Conservation (phyloP, 352 stramenopile genomes). For the Pythium aphanidermatum region DNA sequence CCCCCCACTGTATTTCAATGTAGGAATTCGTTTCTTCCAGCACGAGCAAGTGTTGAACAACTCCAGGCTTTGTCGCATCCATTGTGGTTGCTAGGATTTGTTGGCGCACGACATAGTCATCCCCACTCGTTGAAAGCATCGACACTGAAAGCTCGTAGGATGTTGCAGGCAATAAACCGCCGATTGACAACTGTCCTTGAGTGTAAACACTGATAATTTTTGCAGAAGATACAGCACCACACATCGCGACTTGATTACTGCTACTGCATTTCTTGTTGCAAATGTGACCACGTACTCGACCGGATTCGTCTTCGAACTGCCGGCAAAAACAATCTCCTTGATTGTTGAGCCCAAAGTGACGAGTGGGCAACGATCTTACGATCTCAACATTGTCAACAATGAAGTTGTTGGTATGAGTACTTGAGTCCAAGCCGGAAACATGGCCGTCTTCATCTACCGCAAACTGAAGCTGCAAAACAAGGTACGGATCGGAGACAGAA, state of each 20-base stretch:
- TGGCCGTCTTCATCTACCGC: conserved; percentile 5
- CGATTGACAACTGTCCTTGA: conserved; percentile 27
- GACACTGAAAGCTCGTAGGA: conserved; percentile 33
- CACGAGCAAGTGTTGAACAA: conserved; percentile 23
- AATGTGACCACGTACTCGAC: conserved; percentile 4
- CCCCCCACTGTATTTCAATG: conserved; percentile 43
- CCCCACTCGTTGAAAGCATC: conserved; percentile 19
- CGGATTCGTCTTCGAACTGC: conserved; percentile 9
- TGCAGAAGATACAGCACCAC: conserved; percentile 11
- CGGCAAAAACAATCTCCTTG: conserved; percentile 35
- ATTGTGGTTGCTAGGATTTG: conserved; percentile 26
- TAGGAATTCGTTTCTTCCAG: conserved; percentile 21
- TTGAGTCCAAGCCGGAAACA: conserved; percentile 24
- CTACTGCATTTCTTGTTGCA: conserved; percentile 15
- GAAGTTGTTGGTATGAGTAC: conserved; percentile 30
- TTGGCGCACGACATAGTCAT: conserved; percentile 29
- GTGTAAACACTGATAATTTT: conserved; percentile 26
- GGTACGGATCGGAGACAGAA: conserved; percentile 12
- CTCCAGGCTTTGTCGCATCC: conserved; percentile 26
- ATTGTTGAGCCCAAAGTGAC: conserved; percentile 23
- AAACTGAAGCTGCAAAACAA: conserved; percentile 30
- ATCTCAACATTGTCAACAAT: conserved; percentile 25
- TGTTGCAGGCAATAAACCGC: conserved; percentile 21
- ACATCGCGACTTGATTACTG: conserved; percentile 1
- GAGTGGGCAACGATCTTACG: conserved; percentile 3